A percentile compares a stretch with the other conserved stretches of the same genome.
Evolutionary conservation across 257 asterid genomes (phyloP).

Genomic region (Petunia axillaris): DNA sequence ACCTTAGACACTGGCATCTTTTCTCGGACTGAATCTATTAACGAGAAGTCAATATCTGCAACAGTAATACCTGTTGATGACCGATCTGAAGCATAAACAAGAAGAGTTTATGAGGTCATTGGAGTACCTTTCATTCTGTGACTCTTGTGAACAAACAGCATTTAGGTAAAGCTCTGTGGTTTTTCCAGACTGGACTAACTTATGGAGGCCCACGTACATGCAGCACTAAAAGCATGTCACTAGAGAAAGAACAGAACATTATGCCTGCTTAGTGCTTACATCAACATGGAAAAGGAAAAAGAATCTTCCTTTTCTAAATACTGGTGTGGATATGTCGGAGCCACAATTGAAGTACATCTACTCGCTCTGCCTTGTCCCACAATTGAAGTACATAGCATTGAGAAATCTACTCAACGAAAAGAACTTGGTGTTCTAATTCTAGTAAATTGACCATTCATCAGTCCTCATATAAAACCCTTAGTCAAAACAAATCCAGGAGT

Average conservation of each 20-base stretch:
- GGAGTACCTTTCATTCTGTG: neutral
- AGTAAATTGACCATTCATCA: neutral
- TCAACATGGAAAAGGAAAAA: neutral
- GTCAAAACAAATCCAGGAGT: neutral
- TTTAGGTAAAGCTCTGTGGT: neutral
- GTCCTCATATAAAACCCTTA: neutral
- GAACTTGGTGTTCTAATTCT: neutral
- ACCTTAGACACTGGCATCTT: slow-evolving; percentile 81
- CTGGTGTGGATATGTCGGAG: neutral
- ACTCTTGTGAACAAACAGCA: neutral
- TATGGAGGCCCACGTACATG: neutral
- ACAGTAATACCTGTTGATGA: slow-evolving; percentile 77
- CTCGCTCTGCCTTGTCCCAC: neutral
- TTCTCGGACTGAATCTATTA: slow-evolving; percentile 67
- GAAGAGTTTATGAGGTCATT: neutral
- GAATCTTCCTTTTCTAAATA: neutral
- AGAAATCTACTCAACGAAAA: neutral
- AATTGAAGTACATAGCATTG: neutral
- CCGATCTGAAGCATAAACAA: slow-evolving; percentile 53
- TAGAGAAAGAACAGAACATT: neutral
- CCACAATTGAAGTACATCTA: neutral
- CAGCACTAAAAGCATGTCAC: neutral
- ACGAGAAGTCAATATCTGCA: slow-evolving; percentile 80
- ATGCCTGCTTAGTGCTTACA: neutral
- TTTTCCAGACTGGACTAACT: neutral